These are phyloP conservation scores for Salix purpurea DNA, from an alignment of 345 rosid genomes.

Conservation along the genomic window DNA sequence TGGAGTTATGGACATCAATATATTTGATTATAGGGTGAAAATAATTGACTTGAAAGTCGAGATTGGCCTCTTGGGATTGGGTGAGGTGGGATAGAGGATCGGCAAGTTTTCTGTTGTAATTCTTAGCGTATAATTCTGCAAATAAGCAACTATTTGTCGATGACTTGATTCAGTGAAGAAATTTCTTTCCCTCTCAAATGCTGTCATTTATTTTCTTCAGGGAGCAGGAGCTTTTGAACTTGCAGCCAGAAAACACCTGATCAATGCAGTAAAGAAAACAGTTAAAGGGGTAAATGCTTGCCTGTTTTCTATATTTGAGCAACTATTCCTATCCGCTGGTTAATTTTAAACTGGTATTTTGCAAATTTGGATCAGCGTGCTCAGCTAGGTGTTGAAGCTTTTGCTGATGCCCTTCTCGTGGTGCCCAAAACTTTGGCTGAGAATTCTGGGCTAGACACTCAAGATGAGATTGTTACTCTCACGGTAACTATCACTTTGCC, in stretches of 20 bases:
- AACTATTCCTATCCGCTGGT: background rate
- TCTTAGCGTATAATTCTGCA: too few species aligned
- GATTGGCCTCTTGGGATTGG: background rate
- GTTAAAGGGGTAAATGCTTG: conserved; percentile 74
- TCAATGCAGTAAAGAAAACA: conserved; percentile 82
- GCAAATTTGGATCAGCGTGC: conserved; percentile 61
- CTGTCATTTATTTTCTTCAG: conserved; percentile 27
- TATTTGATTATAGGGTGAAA: background rate
- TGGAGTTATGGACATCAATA: background rate
- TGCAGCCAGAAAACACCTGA: conserved; percentile 82
- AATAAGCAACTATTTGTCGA: background rate
- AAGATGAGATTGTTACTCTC: conserved; percentile 83
- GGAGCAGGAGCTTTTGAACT: conserved; percentile 99
- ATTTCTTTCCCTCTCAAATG: too few species aligned
- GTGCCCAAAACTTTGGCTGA: conserved; percentile 96
- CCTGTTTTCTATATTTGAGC: background rate
- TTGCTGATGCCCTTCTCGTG: conserved; percentile 93
- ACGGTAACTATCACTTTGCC: conserved; percentile 55
- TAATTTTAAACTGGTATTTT: too few species aligned
- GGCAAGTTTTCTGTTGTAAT: background rate
- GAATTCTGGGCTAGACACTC: conserved; percentile 93
- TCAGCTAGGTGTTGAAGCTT: conserved; percentile 95
- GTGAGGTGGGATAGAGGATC: background rate
- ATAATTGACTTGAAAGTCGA: background rate
- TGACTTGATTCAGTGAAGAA: too few species aligned